Percentiles rank a stretch among this genome's conserved stretches.
Evolutionary conservation across 139 green algal genomes (phyloP).

Genomic region (Chlorella ohadii): DNA sequence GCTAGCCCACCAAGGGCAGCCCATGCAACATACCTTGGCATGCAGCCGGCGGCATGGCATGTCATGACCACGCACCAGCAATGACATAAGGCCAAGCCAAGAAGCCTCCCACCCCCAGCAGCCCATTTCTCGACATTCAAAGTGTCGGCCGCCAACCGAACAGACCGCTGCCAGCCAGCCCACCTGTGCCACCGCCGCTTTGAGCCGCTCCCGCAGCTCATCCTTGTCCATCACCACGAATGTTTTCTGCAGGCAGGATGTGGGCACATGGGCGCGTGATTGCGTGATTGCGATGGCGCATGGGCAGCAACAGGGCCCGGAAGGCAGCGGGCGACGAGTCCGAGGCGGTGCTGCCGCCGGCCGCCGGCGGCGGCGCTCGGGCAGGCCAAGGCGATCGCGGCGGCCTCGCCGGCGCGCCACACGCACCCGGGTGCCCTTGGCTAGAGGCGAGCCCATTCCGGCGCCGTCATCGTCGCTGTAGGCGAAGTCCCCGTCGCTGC

Average conservation of each 20-base stretch:
- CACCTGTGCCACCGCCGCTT: conserved; percentile 12
- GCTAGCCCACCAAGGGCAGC: too few species aligned
- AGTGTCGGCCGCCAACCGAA: too few species aligned
- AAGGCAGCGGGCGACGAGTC: neutral
- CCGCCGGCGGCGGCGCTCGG: neutral
- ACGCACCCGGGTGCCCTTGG: conserved; percentile 12
- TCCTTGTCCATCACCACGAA: conserved; percentile 24
- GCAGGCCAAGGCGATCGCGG: neutral
- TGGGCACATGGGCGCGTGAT: too few species aligned
- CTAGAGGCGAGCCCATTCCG: neutral
- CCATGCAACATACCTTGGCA: too few species aligned
- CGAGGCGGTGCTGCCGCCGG: neutral
- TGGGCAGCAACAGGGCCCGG: neutral
- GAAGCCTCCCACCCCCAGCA: too few species aligned
- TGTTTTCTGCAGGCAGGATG: neutral
- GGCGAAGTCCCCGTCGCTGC: neutral
- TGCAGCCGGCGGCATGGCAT: too few species aligned
- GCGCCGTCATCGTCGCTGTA: conserved; percentile 16
- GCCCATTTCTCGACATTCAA: too few species aligned
- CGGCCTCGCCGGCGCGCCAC: neutral
- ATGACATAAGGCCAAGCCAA: too few species aligned
- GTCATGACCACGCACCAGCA: too few species aligned
- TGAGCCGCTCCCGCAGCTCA: conserved; percentile 22
- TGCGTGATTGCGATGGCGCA: too few species aligned
- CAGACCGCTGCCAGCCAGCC: neutral